Percentiles rank a stretch among this genome's conserved stretches.
phyloP scores from a whole-genome alignment of 108 stramenopile species.

The Chaetoceros tenuissimus region DNA sequence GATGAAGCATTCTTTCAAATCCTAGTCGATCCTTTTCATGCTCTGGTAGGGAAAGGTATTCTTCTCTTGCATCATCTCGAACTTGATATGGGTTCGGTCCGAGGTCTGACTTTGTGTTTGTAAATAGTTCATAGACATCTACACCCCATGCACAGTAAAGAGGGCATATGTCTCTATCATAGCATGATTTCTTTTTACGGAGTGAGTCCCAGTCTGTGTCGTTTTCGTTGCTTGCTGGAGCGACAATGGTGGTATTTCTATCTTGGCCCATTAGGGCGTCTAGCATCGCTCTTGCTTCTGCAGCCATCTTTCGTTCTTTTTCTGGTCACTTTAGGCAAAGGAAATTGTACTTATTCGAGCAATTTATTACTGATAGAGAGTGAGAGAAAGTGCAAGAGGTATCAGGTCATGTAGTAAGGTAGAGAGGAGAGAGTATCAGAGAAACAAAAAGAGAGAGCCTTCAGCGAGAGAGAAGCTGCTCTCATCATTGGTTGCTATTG shows the following conservation, averaged over 20 bases:
- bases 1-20: slow-evolving; percentile 58
- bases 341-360: too few relatives aligned
- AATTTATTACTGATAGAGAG: too few relatives aligned
- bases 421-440: too few relatives aligned
- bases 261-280: slow-evolving; percentile 85
- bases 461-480: too few relatives aligned
- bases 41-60: slow-evolving; percentile 48
- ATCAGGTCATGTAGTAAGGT: too few relatives aligned
- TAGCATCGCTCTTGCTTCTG: slow-evolving; percentile 67
- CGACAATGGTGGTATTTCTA: slow-evolving; percentile 56
- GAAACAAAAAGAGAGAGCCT: too few relatives aligned
- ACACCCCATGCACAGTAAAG: slow-evolving; percentile 85
- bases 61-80: slow-evolving; percentile 59
- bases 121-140: slow-evolving; percentile 82
- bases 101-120: slow-evolving; percentile 80
- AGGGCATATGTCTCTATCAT: slow-evolving; percentile 75
- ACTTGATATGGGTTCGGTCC: slow-evolving; percentile 59
- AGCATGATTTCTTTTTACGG: slow-evolving; percentile 57
- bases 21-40: slow-evolving; percentile 75
- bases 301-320: slow-evolving; percentile 30
- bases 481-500: too few relatives aligned
- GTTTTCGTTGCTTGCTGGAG: slow-evolving; percentile 4
- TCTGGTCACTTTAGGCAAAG: too few relatives aligned
- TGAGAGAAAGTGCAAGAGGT: too few relatives aligned
- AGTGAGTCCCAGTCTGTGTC: slow-evolving; percentile 11